Evolutionary conservation across 805 yeast genomes (phyloP).

Genomic region (Candida ipomoeae): DNA sequence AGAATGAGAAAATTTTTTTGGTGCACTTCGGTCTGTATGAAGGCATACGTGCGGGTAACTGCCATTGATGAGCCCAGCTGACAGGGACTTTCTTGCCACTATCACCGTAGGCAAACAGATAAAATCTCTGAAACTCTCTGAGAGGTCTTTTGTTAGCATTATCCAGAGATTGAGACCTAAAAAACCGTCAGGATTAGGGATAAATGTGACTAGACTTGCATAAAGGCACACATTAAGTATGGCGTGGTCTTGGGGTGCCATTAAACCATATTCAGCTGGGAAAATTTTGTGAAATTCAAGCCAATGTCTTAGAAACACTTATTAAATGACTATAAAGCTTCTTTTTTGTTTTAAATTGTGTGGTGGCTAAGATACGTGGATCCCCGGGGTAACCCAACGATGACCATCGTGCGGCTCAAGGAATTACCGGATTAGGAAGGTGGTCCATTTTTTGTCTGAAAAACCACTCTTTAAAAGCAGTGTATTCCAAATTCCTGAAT

Average conservation of each 20-base stretch:
- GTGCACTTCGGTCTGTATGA: constrained; percentile 10
- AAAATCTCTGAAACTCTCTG: too few relatives aligned
- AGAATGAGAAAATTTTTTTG: constrained; percentile 12
- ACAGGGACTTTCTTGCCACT: neutral
- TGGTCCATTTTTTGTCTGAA: too few relatives aligned
- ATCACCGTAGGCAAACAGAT: neutral
- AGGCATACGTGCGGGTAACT: constrained; percentile 19
- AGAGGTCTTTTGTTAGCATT: neutral
- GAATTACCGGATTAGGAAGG: constrained; percentile 7
- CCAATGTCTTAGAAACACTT: neutral
- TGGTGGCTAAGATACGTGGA: neutral
- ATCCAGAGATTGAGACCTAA: neutral
- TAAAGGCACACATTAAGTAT: too few relatives aligned
- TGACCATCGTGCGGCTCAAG: constrained; percentile 23
- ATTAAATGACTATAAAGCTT: neutral
- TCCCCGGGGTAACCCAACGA: constrained; percentile 7
- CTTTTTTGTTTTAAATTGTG: neutral
- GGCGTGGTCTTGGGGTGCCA: neutral
- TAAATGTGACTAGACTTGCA: neutral
- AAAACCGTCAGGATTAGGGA: too few relatives aligned
- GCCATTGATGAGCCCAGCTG: neutral
- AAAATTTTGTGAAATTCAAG: neutral
- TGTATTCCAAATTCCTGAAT: too few relatives aligned
- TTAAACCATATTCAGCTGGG: neutral
- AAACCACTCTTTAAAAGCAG: neutral